Conservation (phyloP, 164 flowering plant species). For the Echeveria elegans region DNA sequence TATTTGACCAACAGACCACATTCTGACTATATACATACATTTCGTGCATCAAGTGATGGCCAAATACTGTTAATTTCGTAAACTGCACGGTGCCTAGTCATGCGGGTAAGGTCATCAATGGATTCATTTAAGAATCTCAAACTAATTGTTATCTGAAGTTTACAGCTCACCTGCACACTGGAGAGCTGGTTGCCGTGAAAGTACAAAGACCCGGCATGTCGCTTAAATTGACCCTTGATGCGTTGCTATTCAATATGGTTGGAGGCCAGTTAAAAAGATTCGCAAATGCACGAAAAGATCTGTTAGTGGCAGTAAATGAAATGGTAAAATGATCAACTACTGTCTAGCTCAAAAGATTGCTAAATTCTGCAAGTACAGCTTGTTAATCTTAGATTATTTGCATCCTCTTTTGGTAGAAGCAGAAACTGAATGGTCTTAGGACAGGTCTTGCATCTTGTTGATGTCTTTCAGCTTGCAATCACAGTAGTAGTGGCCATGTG, state of each 20-base stretch:
- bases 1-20: not conserved
- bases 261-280: conserved; percentile 93
- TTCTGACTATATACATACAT: not conserved
- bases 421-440: too few species aligned
- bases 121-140: conserved; percentile 10
- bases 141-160: conserved; percentile 30
- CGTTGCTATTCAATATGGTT: conserved; percentile 80
- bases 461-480: not conserved
- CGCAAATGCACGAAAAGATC: conserved; percentile 88
- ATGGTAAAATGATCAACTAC: conserved; percentile 43
- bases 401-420: too few species aligned
- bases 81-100: not conserved
- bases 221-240: conserved; percentile 77
- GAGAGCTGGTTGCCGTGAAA: conserved; percentile 97
- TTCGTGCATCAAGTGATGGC: not conserved
- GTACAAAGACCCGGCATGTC: conserved; percentile 98
- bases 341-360: not conserved
- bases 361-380: too few species aligned
- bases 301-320: conserved; percentile 90
- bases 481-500: not conserved
- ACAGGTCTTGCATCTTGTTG: not conserved
- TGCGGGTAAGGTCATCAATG: not conserved
- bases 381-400: too few species aligned
- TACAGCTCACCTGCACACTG: conserved; percentile 96
- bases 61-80: not conserved